Base-by-base conservation (phyloP, 768 basidiomycete species). In the Boletellus ananiceps region DNA sequence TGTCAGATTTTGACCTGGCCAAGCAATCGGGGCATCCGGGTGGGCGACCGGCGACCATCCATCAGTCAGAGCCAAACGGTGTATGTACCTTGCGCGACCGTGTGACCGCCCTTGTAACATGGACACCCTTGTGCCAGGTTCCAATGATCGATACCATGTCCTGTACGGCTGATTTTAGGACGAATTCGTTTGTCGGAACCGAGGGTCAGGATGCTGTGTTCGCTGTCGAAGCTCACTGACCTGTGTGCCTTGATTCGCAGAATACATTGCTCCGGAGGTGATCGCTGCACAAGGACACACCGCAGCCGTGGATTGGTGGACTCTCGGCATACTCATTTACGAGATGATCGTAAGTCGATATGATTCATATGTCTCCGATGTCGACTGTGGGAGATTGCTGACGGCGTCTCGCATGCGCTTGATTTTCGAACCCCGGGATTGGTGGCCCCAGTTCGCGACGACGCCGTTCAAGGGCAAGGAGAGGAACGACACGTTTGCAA, bases 271-370 rank as follows among this genome's bases (percentile, higher is more conserved):
- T 36, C 95, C 95, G 54, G 96, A 99, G 74, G 96, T 99, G 51
- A 96, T 99, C 65, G 88, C 89, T 59, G 92, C 91, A 40, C 82
- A 88, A 66, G 95, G 96, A 15, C 96, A 99, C 70, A 96, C 94
- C 33, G 93, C 93, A 54, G 94, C 95, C 13, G 96, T 99, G 44
- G 96, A 99, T 72, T 99, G 95, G 95, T 94, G 92, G 96, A 98
- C 96, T 29, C 75, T 97, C 43, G 96, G 96, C 34, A 97, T 98
- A 62, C 81, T 99, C 62, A 91, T 98, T 61, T 96, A 93, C 74
- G 96, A 99, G 74, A 96, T 96, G 92, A 93, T 94, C 70, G 90
- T 93, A 78, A 79, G 90, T 70, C 63, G 46, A 19, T 43, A 43
- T 43, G 67, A 64, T 65, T 65, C 59, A 55, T 53, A 23, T 29